Evolutionary conservation across 2,329 filamentous ascomycete genomes (phyloP), one percentile per base, ranked within the genome.

Genomic region (Lachnellula willkommii): DNA sequence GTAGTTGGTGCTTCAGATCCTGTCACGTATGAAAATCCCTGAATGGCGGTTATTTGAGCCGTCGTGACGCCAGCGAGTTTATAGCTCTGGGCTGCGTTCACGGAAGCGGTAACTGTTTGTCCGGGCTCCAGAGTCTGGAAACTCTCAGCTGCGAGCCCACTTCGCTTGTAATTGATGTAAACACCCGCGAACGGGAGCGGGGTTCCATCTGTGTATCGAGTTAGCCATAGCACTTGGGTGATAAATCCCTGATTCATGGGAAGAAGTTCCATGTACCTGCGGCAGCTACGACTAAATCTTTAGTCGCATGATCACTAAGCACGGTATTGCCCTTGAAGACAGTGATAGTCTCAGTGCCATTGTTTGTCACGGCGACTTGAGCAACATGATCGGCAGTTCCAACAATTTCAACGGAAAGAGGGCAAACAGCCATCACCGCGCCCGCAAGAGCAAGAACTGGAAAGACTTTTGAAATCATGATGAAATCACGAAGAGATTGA

Each of bases 311-410:
- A 2, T 55, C 53, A 50, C 54, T 59, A 47, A 65, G 52, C 11
- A 64, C 63, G 20, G 63, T 65, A 47, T 65, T 65, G 35, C 63
- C 63, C 51, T 63, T 65, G 58, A 65, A 65, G 24, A 65, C 58
- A 40, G 60, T 63, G 11, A 65, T 15, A 2, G 57, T 46, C 46
- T 63, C 62, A 28, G 24, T 48, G 24, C 63, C 63, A 45, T 54
- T 65, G 50, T 65, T 65, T 11, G 61, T 65, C 4, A 65, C 57
- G 3, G 58, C 55, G 17, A 63, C 60, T 53, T 60, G 47, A 42
- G 58, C 60, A 50, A 64, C 35, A 55, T 65, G 61, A 49, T 56
- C 51, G 2, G 42, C 48, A 12, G 61, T 43, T 12, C 63, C 43
- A 12, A 54, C 47, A 36, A 65, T 64, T 20, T 61, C 58, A 47